Percentiles rank a stretch among this genome's conserved stretches.
phyloP scores from a whole-genome alignment of 2,329 filamentous ascomycete genomes.

The Colletotrichum abscissum region DNA sequence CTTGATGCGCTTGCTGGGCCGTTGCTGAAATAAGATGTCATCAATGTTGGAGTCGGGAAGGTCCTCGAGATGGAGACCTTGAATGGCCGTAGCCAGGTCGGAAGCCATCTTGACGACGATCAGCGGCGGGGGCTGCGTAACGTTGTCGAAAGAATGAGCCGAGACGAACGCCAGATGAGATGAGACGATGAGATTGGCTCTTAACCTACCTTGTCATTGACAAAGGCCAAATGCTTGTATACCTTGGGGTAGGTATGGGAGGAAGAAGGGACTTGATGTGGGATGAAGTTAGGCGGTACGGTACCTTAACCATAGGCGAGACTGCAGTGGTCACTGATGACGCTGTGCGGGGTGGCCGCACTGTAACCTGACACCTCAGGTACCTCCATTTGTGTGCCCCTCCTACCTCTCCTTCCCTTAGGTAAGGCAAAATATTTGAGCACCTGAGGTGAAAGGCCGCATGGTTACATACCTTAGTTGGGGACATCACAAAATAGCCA shows the following conservation, averaged over 20 bases:
- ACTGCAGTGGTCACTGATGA: not conserved
- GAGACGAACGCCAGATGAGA: not conserved
- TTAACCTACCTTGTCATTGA: not conserved
- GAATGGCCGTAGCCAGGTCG: conserved; percentile 32
- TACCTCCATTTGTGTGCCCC: too few relatives aligned
- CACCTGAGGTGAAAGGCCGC: too few relatives aligned
- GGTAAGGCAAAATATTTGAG: too few relatives aligned
- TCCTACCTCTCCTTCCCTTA: too few relatives aligned
- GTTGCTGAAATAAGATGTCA: conserved; percentile 63
- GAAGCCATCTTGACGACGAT: conserved; percentile 23
- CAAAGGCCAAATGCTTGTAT: not conserved
- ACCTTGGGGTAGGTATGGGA: not conserved
- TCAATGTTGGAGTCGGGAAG: conserved; percentile 56
- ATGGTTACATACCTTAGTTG: too few relatives aligned
- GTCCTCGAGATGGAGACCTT: conserved; percentile 29
- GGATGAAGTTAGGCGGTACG: not conserved
- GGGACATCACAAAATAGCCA: too few relatives aligned
- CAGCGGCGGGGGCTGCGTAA: not conserved
- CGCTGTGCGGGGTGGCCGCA: not conserved
- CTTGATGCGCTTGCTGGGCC: conserved; percentile 54
- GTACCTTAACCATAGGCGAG: not conserved
- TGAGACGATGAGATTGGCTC: not conserved
- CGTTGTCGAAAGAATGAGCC: not conserved
- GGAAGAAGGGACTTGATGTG: not conserved
- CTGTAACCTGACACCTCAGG: not conserved